Conservation (phyloP, 1,284 basidiomycete species). For the Ceratobasidium sp. region DNA sequence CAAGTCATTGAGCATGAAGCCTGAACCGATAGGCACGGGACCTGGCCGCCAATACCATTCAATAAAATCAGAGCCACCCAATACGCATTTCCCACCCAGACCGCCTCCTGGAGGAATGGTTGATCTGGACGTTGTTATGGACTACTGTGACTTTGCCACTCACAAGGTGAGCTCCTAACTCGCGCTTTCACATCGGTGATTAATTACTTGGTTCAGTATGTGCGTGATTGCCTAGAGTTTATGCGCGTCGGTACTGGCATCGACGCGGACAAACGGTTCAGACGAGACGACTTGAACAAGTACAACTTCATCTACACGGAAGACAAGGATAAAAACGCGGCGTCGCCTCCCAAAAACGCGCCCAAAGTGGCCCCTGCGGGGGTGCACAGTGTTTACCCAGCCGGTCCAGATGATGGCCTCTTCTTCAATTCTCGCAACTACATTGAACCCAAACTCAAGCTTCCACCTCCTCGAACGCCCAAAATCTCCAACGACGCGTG, state of each 20-base stretch:
- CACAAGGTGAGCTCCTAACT: constrained; percentile 64
- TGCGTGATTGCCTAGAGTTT: constrained; percentile 77
- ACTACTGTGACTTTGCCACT: constrained; percentile 83
- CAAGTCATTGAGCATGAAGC: constrained; percentile 42
- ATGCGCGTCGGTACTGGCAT: constrained; percentile 69
- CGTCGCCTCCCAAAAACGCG: constrained; percentile 47
- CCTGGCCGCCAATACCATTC: constrained; percentile 78
- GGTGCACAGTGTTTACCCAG: constrained; percentile 30
- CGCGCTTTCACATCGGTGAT: constrained; percentile 27
- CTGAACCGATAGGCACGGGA: constrained; percentile 64
- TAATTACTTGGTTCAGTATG: constrained; percentile 58
- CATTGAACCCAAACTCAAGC: constrained; percentile 45
- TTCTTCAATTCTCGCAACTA: constrained; percentile 39
- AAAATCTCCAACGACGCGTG: constrained; percentile 53
- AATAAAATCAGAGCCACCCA: constrained; percentile 61
- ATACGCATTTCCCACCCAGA: constrained; percentile 78
- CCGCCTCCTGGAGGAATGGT: constrained; percentile 80
- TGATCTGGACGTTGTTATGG: constrained; percentile 85
- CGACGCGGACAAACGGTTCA: constrained; percentile 63
- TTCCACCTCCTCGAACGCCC: constrained; percentile 41
- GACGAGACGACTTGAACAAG: constrained; percentile 63
- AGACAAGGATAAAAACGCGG: constrained; percentile 53
- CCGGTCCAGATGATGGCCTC: constrained; percentile 43
- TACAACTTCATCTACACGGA: constrained; percentile 73
- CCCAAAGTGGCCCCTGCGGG: constrained; percentile 22